These are phyloP conservation scores for Aspergillus conjunctus DNA, from an alignment of 495 filamentous ascomycete genomes.

Conservation along the genomic window DNA sequence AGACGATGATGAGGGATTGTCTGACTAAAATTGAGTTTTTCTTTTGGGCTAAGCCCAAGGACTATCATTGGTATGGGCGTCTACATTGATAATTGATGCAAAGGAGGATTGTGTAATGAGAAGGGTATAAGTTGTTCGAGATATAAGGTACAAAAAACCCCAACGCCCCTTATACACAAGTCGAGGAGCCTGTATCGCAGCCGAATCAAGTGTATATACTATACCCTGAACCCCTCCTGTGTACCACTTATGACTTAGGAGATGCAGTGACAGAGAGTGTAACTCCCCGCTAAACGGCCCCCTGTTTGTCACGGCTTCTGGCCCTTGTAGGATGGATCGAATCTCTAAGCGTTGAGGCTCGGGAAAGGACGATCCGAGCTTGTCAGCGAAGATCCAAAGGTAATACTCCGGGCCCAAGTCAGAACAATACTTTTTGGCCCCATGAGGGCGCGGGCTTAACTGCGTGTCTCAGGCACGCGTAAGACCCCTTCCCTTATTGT, in stretches of 20 bases:
- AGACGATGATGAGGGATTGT: too few relatives aligned
- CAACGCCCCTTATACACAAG: too few relatives aligned
- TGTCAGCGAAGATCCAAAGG: constrained; percentile 1
- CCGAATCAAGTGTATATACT: too few relatives aligned
- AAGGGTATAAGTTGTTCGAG: too few relatives aligned
- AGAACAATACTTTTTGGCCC: neutral
- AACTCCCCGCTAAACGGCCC: neutral
- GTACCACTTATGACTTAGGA: neutral
- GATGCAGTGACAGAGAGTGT: neutral
- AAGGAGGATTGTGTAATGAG: too few relatives aligned
- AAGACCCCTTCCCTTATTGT: neutral
- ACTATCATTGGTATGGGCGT: too few relatives aligned
- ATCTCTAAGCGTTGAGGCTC: neutral
- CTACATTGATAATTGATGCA: too few relatives aligned
- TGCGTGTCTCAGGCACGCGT: constrained; percentile 5
- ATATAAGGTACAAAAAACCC: too few relatives aligned
- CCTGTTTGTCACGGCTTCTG: neutral
- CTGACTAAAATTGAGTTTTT: too few relatives aligned
- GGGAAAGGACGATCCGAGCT: constrained; percentile 6
- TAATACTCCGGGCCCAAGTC: neutral
- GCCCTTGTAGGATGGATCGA: neutral
- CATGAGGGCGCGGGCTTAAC: neutral
- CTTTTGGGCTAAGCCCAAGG: too few relatives aligned
- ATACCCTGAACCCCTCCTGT: neutral
- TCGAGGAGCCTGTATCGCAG: too few relatives aligned